Conservation (phyloP, 2,329 filamentous ascomycete genomes). For the Metarhizium brunneum region DNA sequence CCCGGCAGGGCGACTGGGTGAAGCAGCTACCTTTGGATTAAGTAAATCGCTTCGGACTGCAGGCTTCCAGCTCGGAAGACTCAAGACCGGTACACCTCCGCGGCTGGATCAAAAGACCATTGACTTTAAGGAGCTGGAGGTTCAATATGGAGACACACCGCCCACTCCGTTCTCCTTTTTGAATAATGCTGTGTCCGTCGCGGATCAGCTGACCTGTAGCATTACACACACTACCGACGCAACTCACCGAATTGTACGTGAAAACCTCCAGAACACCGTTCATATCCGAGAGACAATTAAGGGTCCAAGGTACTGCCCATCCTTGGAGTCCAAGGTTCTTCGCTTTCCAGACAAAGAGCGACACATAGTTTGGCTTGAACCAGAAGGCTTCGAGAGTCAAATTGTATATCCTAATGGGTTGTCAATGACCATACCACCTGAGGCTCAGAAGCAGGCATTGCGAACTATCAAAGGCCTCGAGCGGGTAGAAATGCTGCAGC, state of each 20-base stretch:
- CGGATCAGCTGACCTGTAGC: slow-evolving; percentile 78
- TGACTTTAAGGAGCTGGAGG: slow-evolving; percentile 61
- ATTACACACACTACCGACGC: slow-evolving; percentile 77
- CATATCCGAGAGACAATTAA: slow-evolving; percentile 94
- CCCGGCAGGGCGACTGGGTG: slow-evolving; percentile 85
- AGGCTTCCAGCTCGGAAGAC: slow-evolving; percentile 77
- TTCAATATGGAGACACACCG: slow-evolving; percentile 74
- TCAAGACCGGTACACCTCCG: slow-evolving; percentile 95
- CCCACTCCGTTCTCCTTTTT: slow-evolving; percentile 89
- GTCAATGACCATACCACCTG: slow-evolving; percentile 89
- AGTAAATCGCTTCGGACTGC: slow-evolving; percentile 85
- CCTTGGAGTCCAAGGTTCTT: slow-evolving; percentile 87
- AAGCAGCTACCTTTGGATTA: slow-evolving; percentile 84
- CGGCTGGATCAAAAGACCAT: slow-evolving; percentile 76
- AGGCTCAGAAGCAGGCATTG: slow-evolving; percentile 78
- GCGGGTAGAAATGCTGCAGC: slow-evolving; percentile 82
- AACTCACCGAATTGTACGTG: slow-evolving; percentile 74
- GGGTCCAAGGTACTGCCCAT: slow-evolving; percentile 91
- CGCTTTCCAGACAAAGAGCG: slow-evolving; percentile 70
- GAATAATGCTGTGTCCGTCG: slow-evolving; percentile 66
- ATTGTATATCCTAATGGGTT: slow-evolving; percentile 94
- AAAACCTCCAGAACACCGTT: slow-evolving; percentile 90
- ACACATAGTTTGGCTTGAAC: slow-evolving; percentile 95
- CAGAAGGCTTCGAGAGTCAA: slow-evolving; percentile 84
- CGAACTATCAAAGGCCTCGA: slow-evolving; percentile 83